phyloP scores from a whole-genome alignment of 352 stramenopile species.

The Phytophthora multivora region DNA sequence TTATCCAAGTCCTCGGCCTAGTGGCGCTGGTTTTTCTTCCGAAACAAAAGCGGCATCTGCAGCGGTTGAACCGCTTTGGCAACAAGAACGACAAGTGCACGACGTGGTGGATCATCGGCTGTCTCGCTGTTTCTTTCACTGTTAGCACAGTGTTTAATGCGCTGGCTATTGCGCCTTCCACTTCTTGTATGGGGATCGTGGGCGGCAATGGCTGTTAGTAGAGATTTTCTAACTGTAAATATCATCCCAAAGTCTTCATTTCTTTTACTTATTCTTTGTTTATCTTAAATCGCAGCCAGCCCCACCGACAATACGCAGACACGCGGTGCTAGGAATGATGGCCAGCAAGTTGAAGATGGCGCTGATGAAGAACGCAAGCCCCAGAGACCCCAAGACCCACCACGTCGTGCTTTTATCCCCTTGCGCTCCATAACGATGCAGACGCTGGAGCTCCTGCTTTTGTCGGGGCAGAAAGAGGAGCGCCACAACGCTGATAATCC shows the following conservation, averaged over 20 bases:
- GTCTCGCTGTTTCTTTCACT: slow-evolving; percentile 32
- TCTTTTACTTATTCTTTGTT: neutral
- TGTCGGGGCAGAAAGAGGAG: slow-evolving; percentile 51
- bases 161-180: slow-evolving; percentile 35
- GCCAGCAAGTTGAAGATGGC: slow-evolving; percentile 46
- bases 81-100: slow-evolving; percentile 24
- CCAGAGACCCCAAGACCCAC: slow-evolving; percentile 42
- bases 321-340: slow-evolving; percentile 36
- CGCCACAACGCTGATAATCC: slow-evolving; percentile 42
- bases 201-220: slow-evolving; percentile 40
- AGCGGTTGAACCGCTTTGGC: slow-evolving; percentile 41
- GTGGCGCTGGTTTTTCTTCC: slow-evolving; percentile 54
- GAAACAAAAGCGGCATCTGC: slow-evolving; percentile 50
- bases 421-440: slow-evolving; percentile 32
- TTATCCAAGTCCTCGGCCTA: slow-evolving; percentile 48
- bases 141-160: slow-evolving; percentile 48
- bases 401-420: slow-evolving; percentile 34
- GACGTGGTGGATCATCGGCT: slow-evolving; percentile 40
- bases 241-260: slow-evolving; percentile 2
- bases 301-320: slow-evolving; percentile 41
- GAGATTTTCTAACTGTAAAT: slow-evolving; percentile 13
- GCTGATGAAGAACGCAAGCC: slow-evolving; percentile 37
- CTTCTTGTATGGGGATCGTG: slow-evolving; percentile 41
- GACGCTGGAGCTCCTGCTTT: slow-evolving; percentile 47
- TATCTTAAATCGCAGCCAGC: slow-evolving; percentile 24